A percentile compares a stretch with the other conserved stretches of the same genome.
Evolutionary conservation across 177 flowering plant genomes (phyloP).

Genomic region (Tripterygium wilfordii): DNA sequence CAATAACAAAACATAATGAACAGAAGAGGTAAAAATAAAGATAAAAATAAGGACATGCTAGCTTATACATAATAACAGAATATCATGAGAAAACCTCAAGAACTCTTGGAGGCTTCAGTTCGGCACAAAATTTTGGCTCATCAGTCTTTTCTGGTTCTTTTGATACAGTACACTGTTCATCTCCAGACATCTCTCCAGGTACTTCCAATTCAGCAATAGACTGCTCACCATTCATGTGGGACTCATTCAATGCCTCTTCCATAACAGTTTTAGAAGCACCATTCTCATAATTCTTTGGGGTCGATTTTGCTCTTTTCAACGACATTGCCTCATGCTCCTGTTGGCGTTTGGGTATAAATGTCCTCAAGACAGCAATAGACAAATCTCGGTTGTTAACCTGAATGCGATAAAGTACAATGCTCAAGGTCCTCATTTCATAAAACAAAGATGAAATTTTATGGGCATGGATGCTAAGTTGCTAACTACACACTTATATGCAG

Average conservation of each 20-base stretch:
- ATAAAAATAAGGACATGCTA: neutral
- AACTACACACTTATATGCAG: no score
- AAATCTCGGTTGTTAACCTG: constrained; percentile 96
- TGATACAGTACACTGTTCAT: constrained; percentile 28
- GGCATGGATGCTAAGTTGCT: no score
- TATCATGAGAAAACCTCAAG: constrained; percentile 69
- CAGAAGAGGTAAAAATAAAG: no score
- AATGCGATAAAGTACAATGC: constrained; percentile 5
- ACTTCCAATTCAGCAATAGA: constrained; percentile 45
- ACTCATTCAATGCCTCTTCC: no score
- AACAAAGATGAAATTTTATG: no score
- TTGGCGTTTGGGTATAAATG: constrained; percentile 66
- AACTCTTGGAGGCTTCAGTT: constrained; percentile 75
- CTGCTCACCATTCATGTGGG: constrained; percentile 26
- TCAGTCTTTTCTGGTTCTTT: constrained; percentile 29
- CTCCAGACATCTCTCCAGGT: constrained; percentile 25
- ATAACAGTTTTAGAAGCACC: no score
- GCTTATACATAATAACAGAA: neutral
- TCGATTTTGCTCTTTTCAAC: constrained; percentile 37
- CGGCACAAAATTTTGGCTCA: constrained; percentile 36
- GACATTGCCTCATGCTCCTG: constrained; percentile 69
- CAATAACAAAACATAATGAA: neutral
- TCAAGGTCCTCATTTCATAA: no score
- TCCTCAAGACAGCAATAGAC: constrained; percentile 91
- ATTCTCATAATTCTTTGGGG: constrained; percentile 25